phyloP scores from a whole-genome alignment of 2,329 filamentous ascomycete genomes.

The Lomentospora prolificans region DNA sequence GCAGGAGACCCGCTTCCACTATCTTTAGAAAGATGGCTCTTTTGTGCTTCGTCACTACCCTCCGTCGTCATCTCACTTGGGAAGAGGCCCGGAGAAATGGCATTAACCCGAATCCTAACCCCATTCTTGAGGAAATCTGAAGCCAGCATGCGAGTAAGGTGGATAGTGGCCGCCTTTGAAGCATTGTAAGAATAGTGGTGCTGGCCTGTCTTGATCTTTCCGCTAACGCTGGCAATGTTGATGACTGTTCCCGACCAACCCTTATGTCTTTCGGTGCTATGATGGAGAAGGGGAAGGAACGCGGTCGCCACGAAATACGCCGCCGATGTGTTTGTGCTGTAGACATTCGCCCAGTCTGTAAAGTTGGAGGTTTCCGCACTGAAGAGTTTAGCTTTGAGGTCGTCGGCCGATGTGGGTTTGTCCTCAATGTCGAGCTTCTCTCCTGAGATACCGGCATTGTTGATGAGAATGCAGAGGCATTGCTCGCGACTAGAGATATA shows the following conservation, averaged over 20 bases:
- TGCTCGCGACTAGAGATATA: slow-evolving; percentile 45
- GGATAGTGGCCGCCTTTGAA: slow-evolving; percentile 54
- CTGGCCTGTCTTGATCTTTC: slow-evolving; percentile 50
- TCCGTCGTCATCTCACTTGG: slow-evolving; percentile 63
- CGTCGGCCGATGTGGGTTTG: slow-evolving; percentile 30
- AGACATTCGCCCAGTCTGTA: slow-evolving; percentile 63
- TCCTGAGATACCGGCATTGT: slow-evolving; percentile 58
- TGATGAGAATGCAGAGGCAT: slow-evolving; percentile 55
- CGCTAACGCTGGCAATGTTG: slow-evolving; percentile 60
- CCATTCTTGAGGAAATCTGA: slow-evolving; percentile 47
- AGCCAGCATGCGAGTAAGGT: slow-evolving; percentile 55
- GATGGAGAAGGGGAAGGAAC: slow-evolving; percentile 52
- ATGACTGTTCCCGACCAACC: slow-evolving; percentile 51
- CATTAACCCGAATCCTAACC: slow-evolving; percentile 58
- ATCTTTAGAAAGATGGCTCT: slow-evolving; percentile 47
- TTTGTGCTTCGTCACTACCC: slow-evolving; percentile 37
- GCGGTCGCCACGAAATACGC: slow-evolving; percentile 56
- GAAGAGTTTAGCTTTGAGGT: slow-evolving; percentile 55
- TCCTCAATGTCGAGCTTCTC: slow-evolving; percentile 37
- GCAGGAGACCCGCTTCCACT: slow-evolving; percentile 51
- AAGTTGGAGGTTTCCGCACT: slow-evolving; percentile 47
- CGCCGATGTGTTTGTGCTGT: slow-evolving; percentile 65
- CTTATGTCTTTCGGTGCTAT: slow-evolving; percentile 28
- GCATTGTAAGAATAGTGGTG: slow-evolving; percentile 58
- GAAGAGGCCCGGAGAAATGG: slow-evolving; percentile 62